A percentile compares a stretch with the other conserved stretches of the same genome.
These are phyloP conservation scores for Entomortierella parvispora DNA, from an alignment of 192 early-diverging fungal species.

Conservation along the genomic window DNA sequence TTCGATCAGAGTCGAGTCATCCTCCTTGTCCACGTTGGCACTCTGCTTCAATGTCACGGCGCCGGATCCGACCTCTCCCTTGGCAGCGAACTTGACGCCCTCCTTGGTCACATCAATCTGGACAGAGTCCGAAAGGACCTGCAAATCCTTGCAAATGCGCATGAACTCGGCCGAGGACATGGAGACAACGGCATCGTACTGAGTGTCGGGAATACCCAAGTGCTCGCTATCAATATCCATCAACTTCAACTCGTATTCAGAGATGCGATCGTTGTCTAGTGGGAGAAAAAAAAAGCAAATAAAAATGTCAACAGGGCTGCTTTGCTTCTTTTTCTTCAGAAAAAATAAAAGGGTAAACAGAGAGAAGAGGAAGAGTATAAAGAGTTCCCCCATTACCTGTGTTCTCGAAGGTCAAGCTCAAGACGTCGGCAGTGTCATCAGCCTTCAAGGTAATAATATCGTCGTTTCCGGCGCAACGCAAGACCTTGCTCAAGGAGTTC, in stretches of 20 bases:
- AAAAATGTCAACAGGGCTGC: not conserved
- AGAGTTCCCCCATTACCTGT: constrained; percentile 49
- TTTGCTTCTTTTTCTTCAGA: not conserved
- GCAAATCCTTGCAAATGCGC: constrained; percentile 90
- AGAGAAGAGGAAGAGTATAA: not conserved
- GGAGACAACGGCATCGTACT: constrained; percentile 89
- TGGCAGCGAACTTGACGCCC: constrained; percentile 87
- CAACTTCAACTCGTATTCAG: constrained; percentile 96
- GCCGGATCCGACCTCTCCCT: constrained; percentile 91
- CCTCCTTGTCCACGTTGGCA: constrained; percentile 78
- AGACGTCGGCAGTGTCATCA: constrained; percentile 82
- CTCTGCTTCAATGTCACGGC: constrained; percentile 81
- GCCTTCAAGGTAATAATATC: constrained; percentile 94
- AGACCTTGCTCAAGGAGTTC: constrained; percentile 86
- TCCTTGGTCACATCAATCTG: constrained; percentile 93
- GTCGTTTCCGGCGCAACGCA: constrained; percentile 92
- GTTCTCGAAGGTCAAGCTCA: constrained; percentile 82
- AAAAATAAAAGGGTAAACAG: not conserved
- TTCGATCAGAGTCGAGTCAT: constrained; percentile 78
- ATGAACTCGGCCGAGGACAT: constrained; percentile 93
- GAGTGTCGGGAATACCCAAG: constrained; percentile 94
- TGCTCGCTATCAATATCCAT: constrained; percentile 99
- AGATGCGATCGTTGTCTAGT: constrained; percentile 70
- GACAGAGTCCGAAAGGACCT: constrained; percentile 87
- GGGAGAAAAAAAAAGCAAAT: constrained; percentile 1